Conservation (phyloP, 345 rosid genomes). For the Brassica juncea region DNA sequence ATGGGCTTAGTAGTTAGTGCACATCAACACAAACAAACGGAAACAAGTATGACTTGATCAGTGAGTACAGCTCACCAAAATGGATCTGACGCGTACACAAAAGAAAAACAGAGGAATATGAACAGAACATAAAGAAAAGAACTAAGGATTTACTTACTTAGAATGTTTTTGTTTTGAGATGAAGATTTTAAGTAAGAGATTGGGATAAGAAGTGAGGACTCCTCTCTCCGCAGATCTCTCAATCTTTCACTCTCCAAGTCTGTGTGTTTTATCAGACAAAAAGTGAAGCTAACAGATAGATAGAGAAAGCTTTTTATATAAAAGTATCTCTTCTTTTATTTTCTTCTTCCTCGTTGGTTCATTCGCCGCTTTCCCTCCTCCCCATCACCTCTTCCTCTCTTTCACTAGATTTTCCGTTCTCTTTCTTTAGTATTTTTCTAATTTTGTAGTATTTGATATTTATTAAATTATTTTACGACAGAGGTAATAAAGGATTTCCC, state of each 20-base stretch:
- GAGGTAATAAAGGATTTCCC: conserved; percentile 10
- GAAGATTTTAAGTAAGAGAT: neutral
- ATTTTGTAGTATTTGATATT: neutral
- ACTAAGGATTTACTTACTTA: conserved; percentile 16
- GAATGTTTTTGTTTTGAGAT: conserved; percentile 5
- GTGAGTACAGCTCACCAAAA: conserved; percentile 4
- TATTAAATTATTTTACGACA: neutral
- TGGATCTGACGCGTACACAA: conserved; percentile 19
- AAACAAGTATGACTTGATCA: conserved; percentile 11
- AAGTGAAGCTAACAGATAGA: conserved; percentile 29
- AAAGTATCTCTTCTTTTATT: neutral
- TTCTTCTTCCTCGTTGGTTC: conserved; percentile 12
- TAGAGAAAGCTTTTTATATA: conserved; percentile 10
- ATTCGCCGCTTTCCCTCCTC: conserved; percentile 17
- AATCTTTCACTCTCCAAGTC: conserved; percentile 20
- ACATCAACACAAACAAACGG: neutral
- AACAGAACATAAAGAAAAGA: conserved; percentile 4
- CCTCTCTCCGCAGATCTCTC: conserved; percentile 31
- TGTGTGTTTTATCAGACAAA: conserved; percentile 20
- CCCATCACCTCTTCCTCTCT: conserved; percentile 17
- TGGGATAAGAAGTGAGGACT: conserved; percentile 20
- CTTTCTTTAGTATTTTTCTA: neutral
- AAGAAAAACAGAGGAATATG: conserved; percentile 27
- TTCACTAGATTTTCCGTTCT: conserved; percentile 8
- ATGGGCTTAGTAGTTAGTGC: neutral